Base-by-base conservation (phyloP, 768 basidiomycete species). In the Lactifluus hygrophoroides region DNA sequence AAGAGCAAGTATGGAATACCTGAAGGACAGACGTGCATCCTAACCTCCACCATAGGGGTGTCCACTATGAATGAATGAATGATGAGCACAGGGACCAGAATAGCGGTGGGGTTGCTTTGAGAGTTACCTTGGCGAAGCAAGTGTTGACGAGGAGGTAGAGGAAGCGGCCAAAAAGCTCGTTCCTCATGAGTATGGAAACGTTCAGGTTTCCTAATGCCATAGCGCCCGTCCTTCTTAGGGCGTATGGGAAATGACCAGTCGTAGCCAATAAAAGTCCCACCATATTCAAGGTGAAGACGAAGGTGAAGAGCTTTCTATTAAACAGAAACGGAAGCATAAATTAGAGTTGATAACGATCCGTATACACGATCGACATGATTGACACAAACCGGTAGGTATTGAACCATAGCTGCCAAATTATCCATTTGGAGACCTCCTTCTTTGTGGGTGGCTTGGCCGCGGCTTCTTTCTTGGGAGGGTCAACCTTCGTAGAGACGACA, bases 151-250 rank as follows among this genome's bases (percentile, higher is more conserved):
- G 65, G 46, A 83, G 70, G 67, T 90, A 92, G 14, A 92, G 66
- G 35, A 82, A 69, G n/a, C 90, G 84, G 10, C 88, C 86, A 62
- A 91, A 91, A 2, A 90, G 74, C 64, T 92, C 90, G 65, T 92
- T 92, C 21, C 90, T 78, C 76, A 88, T 81, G 21, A 92, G 76
- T 56, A 91, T 82, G 5, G 88, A 81, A 25, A 80, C 71, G 63
- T 83, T 80, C 48, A 92, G 70, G 64, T 92, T 92, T 0, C 86
- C 90, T 6, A 86, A 75, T 9, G 86, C 84, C 56, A 89, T 77
- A 11, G 86, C 86, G 64, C 86, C 83, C 17, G 84, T 79, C 65
- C 85, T 86, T 55, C 73, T 70, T 17, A 74, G 71, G 4, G 86
- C 81, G 66, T 92, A 92, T 21, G 76, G 75, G 83, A 85, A 92